Evolutionary conservation across 441 rosid species (phyloP).

Genomic region (Metrosideros polymorpha): DNA sequence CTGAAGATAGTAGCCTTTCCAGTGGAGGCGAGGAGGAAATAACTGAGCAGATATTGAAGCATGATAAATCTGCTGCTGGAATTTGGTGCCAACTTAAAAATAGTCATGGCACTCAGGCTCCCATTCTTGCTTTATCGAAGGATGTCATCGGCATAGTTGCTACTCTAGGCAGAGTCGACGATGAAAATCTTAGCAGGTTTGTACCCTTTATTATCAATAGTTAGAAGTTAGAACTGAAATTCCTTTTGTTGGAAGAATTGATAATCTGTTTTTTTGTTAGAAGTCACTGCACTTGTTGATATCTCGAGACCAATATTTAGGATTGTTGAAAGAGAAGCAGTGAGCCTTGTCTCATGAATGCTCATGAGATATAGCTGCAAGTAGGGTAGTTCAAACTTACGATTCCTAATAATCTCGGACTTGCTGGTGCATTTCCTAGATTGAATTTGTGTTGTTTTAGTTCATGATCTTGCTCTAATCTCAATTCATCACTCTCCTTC

Average conservation of each 20-base stretch:
- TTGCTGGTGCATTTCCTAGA: neutral
- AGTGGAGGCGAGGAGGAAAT: conserved; percentile 47
- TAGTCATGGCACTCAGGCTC: conserved; percentile 30
- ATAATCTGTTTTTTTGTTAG: neutral
- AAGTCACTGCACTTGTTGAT: neutral
- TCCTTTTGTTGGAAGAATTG: neutral
- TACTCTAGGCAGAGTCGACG: conserved; percentile 63
- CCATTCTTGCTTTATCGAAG: conserved; percentile 26
- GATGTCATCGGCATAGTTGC: conserved; percentile 74
- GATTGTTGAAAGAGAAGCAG: neutral
- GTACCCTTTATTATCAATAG: neutral
- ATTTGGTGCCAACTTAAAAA: conserved; percentile 43
- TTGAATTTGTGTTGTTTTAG: neutral
- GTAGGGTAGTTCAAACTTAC: neutral
- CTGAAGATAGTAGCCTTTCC: conserved; percentile 19
- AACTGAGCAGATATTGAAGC: conserved; percentile 38
- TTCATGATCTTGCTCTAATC: neutral
- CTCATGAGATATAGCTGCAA: neutral
- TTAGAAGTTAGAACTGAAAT: neutral
- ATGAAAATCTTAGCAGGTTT: conserved; percentile 71
- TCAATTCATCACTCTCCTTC: neutral
- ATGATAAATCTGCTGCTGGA: conserved; percentile 60
- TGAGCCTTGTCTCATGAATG: neutral
- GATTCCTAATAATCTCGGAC: neutral
- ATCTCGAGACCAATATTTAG: neutral